Conservation (phyloP, 768 basidiomycete genomes). For the Coprinopsis sp. region DNA sequence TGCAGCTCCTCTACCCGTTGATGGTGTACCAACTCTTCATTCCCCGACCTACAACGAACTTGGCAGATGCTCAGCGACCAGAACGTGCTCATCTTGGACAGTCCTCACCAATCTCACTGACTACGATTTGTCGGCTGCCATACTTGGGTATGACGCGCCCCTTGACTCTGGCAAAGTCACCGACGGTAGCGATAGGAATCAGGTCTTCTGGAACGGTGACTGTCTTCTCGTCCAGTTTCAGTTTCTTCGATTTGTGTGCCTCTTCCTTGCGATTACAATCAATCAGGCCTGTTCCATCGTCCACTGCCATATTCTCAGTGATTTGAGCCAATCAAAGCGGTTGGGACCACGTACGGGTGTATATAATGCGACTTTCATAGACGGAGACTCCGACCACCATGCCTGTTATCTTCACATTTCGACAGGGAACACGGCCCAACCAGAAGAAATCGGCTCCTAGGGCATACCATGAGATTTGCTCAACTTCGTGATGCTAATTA, state of each 20-base stretch:
- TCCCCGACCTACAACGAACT: conserved; percentile 42
- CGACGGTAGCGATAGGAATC: conserved; percentile 39
- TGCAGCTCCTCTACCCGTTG: conserved; percentile 49
- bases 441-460: conserved; percentile 61
- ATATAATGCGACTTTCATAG: conserved; percentile 56
- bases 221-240: conserved; percentile 12
- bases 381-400: conserved; percentile 58
- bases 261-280: conserved; percentile 53
- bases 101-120: conserved; percentile 51
- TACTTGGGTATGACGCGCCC: conserved; percentile 41
- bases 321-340: not conserved
- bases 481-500: not conserved
- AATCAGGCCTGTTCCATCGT: conserved; percentile 71
- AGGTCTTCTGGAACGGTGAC: conserved; percentile 15
- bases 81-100: not conserved
- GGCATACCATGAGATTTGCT: conserved; percentile 5
- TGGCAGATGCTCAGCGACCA: conserved; percentile 18
- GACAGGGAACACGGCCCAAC: conserved; percentile 68
- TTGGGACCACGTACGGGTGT: conserved; percentile 41
- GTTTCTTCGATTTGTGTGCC: conserved; percentile 19
- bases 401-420: conserved; percentile 56
- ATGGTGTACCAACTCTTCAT: conserved; percentile 61
- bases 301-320: conserved; percentile 41
- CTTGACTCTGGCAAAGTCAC: conserved; percentile 40
- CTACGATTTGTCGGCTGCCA: conserved; percentile 41